These are phyloP conservation scores for Sporisorium sorghi DNA, from an alignment of 1,284 basidiomycete species.

Conservation along the genomic window DNA sequence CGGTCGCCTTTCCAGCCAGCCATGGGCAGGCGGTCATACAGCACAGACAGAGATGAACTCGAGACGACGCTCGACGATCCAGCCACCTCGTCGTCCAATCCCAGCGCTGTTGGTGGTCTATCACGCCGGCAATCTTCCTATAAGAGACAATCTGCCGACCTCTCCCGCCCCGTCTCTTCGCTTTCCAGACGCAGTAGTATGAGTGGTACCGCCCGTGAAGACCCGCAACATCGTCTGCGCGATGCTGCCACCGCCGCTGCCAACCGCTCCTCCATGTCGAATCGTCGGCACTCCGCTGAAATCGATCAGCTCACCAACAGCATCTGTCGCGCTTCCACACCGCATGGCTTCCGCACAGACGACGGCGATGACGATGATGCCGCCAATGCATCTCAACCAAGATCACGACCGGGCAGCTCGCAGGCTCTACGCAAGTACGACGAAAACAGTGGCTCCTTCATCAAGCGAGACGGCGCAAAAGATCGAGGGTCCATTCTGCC, in stretches of 20 bases:
- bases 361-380: slow-evolving; percentile 26
- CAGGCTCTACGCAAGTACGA: slow-evolving; percentile 26
- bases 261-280: slow-evolving; percentile 20
- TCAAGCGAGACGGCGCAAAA: slow-evolving; percentile 27
- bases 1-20: slow-evolving; percentile 14
- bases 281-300: slow-evolving; percentile 30
- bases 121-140: slow-evolving; percentile 15
- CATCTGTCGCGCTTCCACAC: slow-evolving; percentile 34
- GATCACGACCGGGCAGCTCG: slow-evolving; percentile 24
- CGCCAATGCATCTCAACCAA: neutral
- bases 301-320: slow-evolving; percentile 31
- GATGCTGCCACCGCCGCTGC: slow-evolving; percentile 46
- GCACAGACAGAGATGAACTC: neutral
- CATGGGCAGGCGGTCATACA: slow-evolving; percentile 11
- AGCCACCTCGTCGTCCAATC: neutral
- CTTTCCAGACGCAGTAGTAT: slow-evolving; percentile 32
- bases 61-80: slow-evolving; percentile 24
- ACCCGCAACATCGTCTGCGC: slow-evolving; percentile 24
- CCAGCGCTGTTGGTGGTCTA: neutral
- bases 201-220: slow-evolving; percentile 12
- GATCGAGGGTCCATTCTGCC: slow-evolving; percentile 52
- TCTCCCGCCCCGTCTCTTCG: slow-evolving; percentile 19
- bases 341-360: slow-evolving; percentile 26
- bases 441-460: slow-evolving; percentile 29
- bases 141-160: slow-evolving; percentile 21